Evolutionary conservation across 192 early-diverging fungal species (phyloP).

Genomic region (Backusella luteola): DNA sequence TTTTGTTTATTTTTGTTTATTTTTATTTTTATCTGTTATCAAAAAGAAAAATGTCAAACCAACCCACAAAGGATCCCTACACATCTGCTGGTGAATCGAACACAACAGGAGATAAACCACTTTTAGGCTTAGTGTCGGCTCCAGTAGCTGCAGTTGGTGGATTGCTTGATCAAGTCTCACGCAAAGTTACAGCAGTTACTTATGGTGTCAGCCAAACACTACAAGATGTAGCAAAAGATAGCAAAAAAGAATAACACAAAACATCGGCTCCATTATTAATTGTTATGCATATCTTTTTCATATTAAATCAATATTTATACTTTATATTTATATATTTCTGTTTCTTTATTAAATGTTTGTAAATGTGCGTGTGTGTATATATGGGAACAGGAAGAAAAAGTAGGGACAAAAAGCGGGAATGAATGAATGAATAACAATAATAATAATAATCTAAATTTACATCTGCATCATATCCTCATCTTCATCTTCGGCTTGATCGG

Average conservation of each 20-base stretch:
- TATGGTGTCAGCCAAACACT: not conserved
- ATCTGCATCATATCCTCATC: conserved; percentile 36
- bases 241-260: not conserved
- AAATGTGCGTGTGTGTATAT: conserved; percentile 4
- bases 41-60: not conserved
- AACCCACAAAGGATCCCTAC: conserved; percentile 8
- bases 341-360: not conserved
- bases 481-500: conserved; percentile 36
- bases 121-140: not conserved
- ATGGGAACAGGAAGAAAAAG: not conserved
- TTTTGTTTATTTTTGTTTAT: not conserved
- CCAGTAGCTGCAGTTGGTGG: conserved; percentile 15
- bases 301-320: not conserved
- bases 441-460: conserved; percentile 8
- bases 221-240: not conserved
- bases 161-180: conserved; percentile 4
- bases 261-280: not conserved
- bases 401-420: not conserved
- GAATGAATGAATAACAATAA: not conserved
- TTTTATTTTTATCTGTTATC: not conserved
- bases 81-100: not conserved
- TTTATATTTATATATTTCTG: not conserved
- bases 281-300: not conserved
- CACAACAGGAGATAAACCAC: not conserved
- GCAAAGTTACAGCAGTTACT: not conserved